Percentiles rank a stretch among this genome's conserved stretches.
These are phyloP conservation scores for Fusarium bactridioides DNA, from an alignment of 2,329 filamentous ascomycete genomes.

Conservation along the genomic window DNA sequence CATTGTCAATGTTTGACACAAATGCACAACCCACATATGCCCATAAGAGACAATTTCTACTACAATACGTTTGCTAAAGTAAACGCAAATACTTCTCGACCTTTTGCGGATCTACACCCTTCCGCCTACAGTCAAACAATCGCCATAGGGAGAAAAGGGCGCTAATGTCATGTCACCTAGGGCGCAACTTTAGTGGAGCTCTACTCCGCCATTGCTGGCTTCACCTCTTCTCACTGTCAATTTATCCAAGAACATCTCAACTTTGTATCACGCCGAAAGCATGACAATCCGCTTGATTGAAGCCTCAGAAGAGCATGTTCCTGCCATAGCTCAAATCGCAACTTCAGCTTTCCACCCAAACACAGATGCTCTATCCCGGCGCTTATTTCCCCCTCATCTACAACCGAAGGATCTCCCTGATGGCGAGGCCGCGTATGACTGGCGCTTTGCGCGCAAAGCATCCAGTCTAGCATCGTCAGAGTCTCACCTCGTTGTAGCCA, in stretches of 20 bases:
- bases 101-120: not conserved
- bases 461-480: not conserved
- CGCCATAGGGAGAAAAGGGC: not conserved
- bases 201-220: not conserved
- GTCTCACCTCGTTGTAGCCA: not conserved
- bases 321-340: slow-evolving; percentile 1
- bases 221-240: not conserved
- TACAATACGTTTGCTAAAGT: fast-evolving
- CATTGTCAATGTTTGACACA: not conserved
- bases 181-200: not conserved
- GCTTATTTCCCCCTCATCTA: slow-evolving; percentile 5
- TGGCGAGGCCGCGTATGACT: slow-evolving; percentile 16
- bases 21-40: not conserved
- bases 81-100: not conserved
- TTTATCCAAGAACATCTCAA: fast-evolving
- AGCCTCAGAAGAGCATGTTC: not conserved
- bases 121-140: not conserved
- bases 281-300: not conserved
- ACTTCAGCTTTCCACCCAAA: slow-evolving; percentile 8
- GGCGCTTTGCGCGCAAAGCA: slow-evolving; percentile 10
- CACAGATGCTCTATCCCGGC: slow-evolving; percentile 5
- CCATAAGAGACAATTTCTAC: too few relatives aligned
- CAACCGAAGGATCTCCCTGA: not conserved
- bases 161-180: not conserved
- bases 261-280: not conserved